Evolutionary conservation across 1,139 yeast genomes (phyloP), one percentile per base, ranked within the genome.

Genomic region (Sugiyamaella novakii): DNA sequence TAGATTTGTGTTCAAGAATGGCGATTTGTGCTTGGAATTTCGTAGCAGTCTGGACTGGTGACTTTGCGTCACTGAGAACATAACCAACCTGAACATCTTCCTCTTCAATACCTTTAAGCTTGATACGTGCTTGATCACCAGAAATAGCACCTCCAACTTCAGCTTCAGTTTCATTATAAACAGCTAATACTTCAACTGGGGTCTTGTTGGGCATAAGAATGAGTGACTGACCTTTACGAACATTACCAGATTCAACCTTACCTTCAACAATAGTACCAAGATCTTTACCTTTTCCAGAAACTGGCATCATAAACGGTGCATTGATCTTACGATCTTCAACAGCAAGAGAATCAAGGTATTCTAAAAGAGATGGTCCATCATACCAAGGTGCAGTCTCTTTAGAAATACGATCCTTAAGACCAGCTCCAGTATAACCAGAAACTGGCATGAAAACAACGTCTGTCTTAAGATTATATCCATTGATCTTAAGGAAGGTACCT

Each of bases 221-320:
- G 57, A 94, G 77, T 53, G 73, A 76, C 55, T 79, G 78, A 60
- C 87, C 87, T 75, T 87, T 89, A 72, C 83, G 87, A 58, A 92
- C 77, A 64, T 86, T 91, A 46, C 99, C 98, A 50, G 95, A 83
- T 75, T 91, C 99, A 66, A 92, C 86, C 76, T 92, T 92, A 71
- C 99, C 98, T 73, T 92, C 99, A 49, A 94, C 92, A 57, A 92
- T 81, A 43, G 98, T 88, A 70, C 99, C 99, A 76, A 92, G 76
- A 68, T 91, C 97, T 72, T 87, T 89, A 86, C 89, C 86, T 73
- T 94, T 92, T 62, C 95, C 87, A 27, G 95, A 81, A 59, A 92
- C 79, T 55, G 99, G 99, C 64, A 92, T 77, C 98, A 92, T 91
- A 74, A 92, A 92, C 58, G 98, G 97, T 25, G 94, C 96, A 64